A percentile compares a stretch with the other conserved stretches of the same genome.
Conservation (phyloP, 2,329 filamentous ascomycete species). For the Monosporascus ibericus region DNA sequence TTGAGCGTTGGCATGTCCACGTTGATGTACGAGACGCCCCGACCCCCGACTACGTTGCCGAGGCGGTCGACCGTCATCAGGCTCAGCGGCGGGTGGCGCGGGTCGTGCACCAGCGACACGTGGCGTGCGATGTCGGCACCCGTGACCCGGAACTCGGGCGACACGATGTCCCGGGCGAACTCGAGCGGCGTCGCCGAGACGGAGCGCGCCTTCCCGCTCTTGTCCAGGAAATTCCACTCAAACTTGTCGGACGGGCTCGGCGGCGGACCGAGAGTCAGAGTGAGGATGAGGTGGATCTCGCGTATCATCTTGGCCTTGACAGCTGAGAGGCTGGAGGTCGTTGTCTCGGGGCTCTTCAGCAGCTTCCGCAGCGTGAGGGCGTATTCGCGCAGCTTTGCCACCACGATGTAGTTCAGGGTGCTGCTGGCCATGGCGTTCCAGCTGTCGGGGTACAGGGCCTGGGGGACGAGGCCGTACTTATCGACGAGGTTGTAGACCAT, state of each 20-base stretch:
- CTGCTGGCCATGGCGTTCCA: constrained; percentile 70
- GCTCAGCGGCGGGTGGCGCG: constrained; percentile 66
- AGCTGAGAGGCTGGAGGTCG: constrained; percentile 33
- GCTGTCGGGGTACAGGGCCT: constrained; percentile 73
- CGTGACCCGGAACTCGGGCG: constrained; percentile 51
- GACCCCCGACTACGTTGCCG: constrained; percentile 74
- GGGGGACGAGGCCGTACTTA: constrained; percentile 86
- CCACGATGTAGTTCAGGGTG: constrained; percentile 67
- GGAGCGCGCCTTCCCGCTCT: constrained; percentile 55
- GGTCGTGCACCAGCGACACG: constrained; percentile 81
- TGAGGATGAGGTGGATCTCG: constrained; percentile 76
- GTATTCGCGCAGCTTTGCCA: constrained; percentile 81
- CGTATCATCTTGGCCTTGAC: constrained; percentile 70
- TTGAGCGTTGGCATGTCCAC: constrained; percentile 71
- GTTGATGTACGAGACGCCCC: constrained; percentile 75
- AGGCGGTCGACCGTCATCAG: constrained; percentile 72
- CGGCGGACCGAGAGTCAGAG: constrained; percentile 73
- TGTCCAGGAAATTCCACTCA: constrained; percentile 74
- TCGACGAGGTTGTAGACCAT: constrained; percentile 82
- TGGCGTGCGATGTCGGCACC: constrained; percentile 59
- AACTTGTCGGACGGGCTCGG: constrained; percentile 65
- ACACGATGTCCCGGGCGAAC: constrained; percentile 65
- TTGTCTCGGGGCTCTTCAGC: constrained; percentile 30
- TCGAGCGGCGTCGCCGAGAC: constrained; percentile 60
- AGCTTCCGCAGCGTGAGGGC: constrained; percentile 65